Base-by-base conservation (phyloP, 208 protist genomes). In the Acanthamoeba sp. region DNA sequence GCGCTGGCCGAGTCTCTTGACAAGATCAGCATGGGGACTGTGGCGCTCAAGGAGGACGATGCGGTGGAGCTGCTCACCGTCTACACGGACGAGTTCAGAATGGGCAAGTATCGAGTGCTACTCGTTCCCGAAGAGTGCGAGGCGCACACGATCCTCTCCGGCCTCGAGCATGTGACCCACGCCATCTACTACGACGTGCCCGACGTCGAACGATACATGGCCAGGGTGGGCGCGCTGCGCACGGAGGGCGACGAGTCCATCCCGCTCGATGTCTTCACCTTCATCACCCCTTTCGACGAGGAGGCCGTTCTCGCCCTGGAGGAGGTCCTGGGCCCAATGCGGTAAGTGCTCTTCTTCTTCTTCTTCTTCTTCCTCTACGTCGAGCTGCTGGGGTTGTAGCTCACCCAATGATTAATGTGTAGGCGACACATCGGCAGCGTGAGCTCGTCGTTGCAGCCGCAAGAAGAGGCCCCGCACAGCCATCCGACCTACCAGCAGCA, bases 21-120 rank as follows among this genome's bases (percentile, higher is more conserved):
- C 34, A 38, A 32, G 64, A 38, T 73, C 64, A 73, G 27, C 64
- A 12, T 73, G 64, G 64, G 64, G n/a, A 73, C 64, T n/a, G 64
- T 73, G 64, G 64, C 64, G 29, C 64, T 73, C 64, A 73, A 73
- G 64, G 64, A 73, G 64, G 64, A 73, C 34, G 64, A 73, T n/a
- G n/a, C 64, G 9, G n/a, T 73, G 27, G 64, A 73, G n/a, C 64
- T 73, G 9, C 64, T 73, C 16, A 14, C 64, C 9, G 29, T 73
- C 10, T 73, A 73, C 27, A 73, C 29, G 29, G 64, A 73, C 64
- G 64, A 73, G 29, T 73, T 73, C 64, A 73, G 64, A n/a, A 38
- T 38, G 20, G 64, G 64, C 64, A 73, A 73, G 64, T 73, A 73
- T n/a, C 64, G 64, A 3, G 64, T 73, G 12, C 29, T 73, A 1